Conservation (phyloP, 768 basidiomycete genomes). For the Amanita exitialis region DNA sequence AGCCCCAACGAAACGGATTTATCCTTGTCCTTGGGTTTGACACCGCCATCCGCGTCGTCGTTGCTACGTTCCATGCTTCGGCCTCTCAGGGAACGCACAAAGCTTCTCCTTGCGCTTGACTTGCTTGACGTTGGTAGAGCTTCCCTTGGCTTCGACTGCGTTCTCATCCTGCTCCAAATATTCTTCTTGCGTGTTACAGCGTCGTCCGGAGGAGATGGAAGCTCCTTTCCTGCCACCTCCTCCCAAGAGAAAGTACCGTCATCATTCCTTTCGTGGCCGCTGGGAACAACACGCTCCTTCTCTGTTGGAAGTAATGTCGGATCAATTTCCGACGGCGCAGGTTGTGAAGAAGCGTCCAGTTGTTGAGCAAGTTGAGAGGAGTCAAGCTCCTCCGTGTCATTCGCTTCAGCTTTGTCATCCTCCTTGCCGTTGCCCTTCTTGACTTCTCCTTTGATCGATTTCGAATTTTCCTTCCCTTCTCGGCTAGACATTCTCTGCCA, state of each 20-base stretch:
- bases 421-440: constrained; percentile 6
- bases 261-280: neutral
- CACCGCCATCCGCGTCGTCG: neutral
- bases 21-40: neutral
- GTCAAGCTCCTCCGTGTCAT: constrained; percentile 15
- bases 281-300: neutral
- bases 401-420: neutral
- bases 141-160: neutral
- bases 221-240: constrained; percentile 2
- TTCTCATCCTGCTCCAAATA: neutral
- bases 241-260: neutral
- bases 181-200: neutral
- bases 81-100: neutral
- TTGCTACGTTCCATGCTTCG: neutral
- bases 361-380: neutral
- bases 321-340: neutral
- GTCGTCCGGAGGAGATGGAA: neutral
- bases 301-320: neutral
- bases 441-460: constrained; percentile 10
- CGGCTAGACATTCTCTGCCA: constrained; percentile 37
- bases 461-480: constrained; percentile 19
- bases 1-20: neutral
- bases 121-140: neutral
- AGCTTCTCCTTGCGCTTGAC: neutral
- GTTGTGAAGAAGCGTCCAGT: neutral